phyloP scores from a whole-genome alignment of 1,284 basidiomycete genomes.

The Marasmius oreades region DNA sequence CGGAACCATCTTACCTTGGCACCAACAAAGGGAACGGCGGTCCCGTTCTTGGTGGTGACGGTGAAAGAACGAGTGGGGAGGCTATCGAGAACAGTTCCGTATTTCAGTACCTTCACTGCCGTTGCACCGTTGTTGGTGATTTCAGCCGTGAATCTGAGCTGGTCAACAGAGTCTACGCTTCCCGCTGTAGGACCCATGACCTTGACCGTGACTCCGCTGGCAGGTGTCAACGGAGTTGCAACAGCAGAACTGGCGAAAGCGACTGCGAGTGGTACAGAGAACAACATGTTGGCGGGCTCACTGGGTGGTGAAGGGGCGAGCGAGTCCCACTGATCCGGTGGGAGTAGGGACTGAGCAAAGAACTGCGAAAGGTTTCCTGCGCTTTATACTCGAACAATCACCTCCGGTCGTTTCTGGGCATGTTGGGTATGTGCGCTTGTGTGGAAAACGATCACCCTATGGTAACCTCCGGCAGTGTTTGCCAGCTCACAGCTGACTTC shows the following conservation, averaged over 20 bases:
- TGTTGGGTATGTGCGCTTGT: too few relatives aligned
- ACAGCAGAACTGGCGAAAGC: constrained; percentile 26
- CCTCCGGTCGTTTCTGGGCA: too few relatives aligned
- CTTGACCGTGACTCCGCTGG: constrained; percentile 27
- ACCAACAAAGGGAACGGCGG: constrained; percentile 36
- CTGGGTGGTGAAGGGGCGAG: too few relatives aligned
- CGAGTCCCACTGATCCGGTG: too few relatives aligned
- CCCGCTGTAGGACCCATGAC: constrained; percentile 25
- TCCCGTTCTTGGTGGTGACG: constrained; percentile 38
- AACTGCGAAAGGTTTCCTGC: too few relatives aligned
- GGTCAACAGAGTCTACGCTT: constrained; percentile 33
- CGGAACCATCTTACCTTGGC: constrained; percentile 28
- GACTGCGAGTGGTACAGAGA: constrained; percentile 21
- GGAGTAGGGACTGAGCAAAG: too few relatives aligned
- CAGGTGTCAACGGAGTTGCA: constrained; percentile 28
- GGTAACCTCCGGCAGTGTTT: too few relatives aligned
- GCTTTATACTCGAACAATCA: too few relatives aligned
- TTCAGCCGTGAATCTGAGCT: constrained; percentile 35
- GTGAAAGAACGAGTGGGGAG: constrained; percentile 42
- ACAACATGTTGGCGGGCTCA: not conserved
- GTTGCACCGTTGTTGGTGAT: constrained; percentile 37
- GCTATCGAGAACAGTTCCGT: constrained; percentile 41
- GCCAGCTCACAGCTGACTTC: too few relatives aligned
- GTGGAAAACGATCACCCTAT: too few relatives aligned
- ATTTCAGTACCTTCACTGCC: constrained; percentile 37